phyloP scores from a whole-genome alignment of 345 rosid species.

The Carallia pectinifolia region DNA sequence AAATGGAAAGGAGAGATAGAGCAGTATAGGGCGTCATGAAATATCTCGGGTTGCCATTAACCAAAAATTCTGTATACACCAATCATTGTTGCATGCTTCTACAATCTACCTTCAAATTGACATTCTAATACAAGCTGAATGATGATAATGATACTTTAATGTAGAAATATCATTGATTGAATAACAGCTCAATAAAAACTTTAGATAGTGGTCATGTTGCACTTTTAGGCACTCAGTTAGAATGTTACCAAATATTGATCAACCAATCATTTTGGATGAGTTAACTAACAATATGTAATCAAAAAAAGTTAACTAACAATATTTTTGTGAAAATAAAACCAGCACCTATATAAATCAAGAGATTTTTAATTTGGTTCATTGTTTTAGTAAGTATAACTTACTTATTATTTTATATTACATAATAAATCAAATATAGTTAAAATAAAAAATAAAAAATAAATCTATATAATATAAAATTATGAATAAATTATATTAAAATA shows the following conservation, averaged over 20 bases:
- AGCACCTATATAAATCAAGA: too few relatives aligned
- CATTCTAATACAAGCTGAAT: not conserved
- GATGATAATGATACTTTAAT: not conserved
- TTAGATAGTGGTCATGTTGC: not conserved
- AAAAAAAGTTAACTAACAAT: too few relatives aligned
- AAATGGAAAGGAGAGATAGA: not conserved
- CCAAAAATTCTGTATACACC: conserved; percentile 15
- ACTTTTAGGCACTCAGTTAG: not conserved
- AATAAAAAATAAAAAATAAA: too few relatives aligned
- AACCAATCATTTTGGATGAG: not conserved
- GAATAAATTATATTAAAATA: too few relatives aligned
- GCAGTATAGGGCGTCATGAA: not conserved
- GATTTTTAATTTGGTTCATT: too few relatives aligned
- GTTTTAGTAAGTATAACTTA: too few relatives aligned
- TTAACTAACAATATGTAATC: not conserved
- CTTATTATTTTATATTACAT: too few relatives aligned
- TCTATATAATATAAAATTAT: too few relatives aligned
- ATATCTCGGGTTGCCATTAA: conserved; percentile 6
- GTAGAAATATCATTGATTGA: not conserved
- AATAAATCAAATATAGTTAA: too few relatives aligned
- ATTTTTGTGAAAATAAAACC: not conserved
- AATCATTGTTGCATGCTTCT: not conserved
- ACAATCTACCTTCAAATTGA: not conserved
- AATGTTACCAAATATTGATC: not conserved
- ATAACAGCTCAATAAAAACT: not conserved